These are phyloP conservation scores for Phaseolus lunatus DNA, from an alignment of 306 rosid genomes.

Conservation along the genomic window DNA sequence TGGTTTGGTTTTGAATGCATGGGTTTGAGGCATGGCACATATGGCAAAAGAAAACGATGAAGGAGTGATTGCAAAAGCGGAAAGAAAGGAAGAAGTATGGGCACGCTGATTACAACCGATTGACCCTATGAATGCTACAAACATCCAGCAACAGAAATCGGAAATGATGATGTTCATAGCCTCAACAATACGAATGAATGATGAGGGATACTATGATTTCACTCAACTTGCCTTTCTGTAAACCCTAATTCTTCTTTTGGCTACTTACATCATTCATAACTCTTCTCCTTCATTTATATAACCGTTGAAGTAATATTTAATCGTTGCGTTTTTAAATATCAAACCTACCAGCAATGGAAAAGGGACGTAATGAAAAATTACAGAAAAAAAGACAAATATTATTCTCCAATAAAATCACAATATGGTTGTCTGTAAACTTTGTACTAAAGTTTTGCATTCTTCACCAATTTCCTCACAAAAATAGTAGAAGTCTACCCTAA, in stretches of 20 bases:
- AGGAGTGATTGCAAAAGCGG: slow-evolving; percentile 15
- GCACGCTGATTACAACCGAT: slow-evolving; percentile 1
- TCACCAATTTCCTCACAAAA: too few species aligned
- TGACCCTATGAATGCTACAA: neutral
- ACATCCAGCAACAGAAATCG: neutral
- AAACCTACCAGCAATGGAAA: too few species aligned
- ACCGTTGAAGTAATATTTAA: slow-evolving; percentile 1
- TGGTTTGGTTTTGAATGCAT: slow-evolving; percentile 31
- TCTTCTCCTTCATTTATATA: neutral
- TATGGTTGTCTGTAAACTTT: too few species aligned
- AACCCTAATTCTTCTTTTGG: neutral
- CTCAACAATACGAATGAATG: slow-evolving; percentile 23
- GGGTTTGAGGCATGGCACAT: neutral
- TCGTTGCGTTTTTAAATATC: too few species aligned
- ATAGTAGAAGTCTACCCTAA: too few species aligned
- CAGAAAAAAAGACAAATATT: too few species aligned
- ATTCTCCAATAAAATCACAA: too few species aligned
- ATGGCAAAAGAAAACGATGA: slow-evolving; percentile 30
- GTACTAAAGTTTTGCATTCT: too few species aligned
- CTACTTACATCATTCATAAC: neutral
- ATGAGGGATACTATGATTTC: slow-evolving; percentile 16
- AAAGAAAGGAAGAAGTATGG: neutral
- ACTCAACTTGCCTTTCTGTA: neutral
- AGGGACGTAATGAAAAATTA: too few species aligned
- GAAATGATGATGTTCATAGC: slow-evolving; percentile 28